Conservation (phyloP, 1,284 basidiomycete genomes). For the Cystobasidium slooffiae region DNA sequence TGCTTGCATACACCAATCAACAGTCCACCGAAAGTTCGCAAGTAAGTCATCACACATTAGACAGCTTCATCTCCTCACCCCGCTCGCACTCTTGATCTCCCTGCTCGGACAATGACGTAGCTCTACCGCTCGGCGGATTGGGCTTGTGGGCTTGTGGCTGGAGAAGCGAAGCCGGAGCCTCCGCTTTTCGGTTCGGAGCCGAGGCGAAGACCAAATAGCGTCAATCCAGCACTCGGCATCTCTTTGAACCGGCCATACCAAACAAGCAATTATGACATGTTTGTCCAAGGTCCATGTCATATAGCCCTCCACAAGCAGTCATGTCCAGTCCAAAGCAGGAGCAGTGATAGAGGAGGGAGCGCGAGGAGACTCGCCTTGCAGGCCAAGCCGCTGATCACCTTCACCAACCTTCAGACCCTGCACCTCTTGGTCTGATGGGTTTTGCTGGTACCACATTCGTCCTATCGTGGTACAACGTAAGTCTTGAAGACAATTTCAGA, state of each 20-base stretch:
- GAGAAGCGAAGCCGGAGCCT: constrained; percentile 2
- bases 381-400: not conserved
- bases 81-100: not conserved
- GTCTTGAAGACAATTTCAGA: constrained; percentile 54
- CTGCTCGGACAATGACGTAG: not conserved
- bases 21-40: constrained; percentile 42
- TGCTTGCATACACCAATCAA: not conserved
- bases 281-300: no score
- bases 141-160: not conserved
- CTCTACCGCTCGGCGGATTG: not conserved
- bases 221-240: no score
- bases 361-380: no score
- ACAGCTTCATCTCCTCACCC: not conserved
- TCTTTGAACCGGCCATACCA: no score
- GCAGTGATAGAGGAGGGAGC: no score
- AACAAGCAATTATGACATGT: no score
- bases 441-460: constrained; percentile 64
- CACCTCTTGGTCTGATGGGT: constrained; percentile 61
- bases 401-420: constrained; percentile 59
- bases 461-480: constrained; percentile 56
- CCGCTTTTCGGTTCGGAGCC: constrained; percentile 6
- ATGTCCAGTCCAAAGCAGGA: no score
- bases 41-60: constrained; percentile 6
- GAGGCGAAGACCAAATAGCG: no score
- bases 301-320: no score